Evolutionary conservation across 768 basidiomycete genomes (phyloP).

Genomic region (Astraeus odoratus): DNA sequence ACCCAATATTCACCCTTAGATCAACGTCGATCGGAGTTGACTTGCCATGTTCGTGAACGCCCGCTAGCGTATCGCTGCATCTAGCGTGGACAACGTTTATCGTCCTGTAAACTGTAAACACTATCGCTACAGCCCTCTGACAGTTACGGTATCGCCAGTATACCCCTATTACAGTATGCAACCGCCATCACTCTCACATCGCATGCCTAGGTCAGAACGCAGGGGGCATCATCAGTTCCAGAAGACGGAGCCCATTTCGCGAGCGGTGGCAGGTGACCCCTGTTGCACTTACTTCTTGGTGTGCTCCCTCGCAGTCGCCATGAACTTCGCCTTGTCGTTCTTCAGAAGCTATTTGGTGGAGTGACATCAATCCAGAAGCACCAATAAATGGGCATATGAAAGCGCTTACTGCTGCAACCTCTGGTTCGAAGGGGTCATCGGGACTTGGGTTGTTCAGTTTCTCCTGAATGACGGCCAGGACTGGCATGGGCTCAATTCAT

Average conservation of each 20-base stretch:
- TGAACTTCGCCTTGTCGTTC: constrained; percentile 69
- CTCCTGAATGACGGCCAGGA: constrained; percentile 70
- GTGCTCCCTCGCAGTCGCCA: constrained; percentile 72
- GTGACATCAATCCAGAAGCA: background rate
- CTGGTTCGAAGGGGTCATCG: constrained; percentile 85
- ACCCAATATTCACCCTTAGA: background rate
- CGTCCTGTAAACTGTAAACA: background rate
- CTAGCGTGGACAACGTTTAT: no score
- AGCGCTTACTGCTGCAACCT: constrained; percentile 70
- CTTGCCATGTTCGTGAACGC: background rate
- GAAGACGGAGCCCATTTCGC: background rate
- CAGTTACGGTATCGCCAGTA: no score
- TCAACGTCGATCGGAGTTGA: background rate
- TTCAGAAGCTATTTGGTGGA: constrained; percentile 50
- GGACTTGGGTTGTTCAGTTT: constrained; percentile 84
- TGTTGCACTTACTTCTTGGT: constrained; percentile 63
- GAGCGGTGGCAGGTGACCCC: background rate
- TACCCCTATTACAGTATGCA: no score
- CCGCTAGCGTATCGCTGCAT: no score
- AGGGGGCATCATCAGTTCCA: constrained; percentile 2
- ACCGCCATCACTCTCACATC: constrained; percentile 5
- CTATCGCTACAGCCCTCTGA: constrained; percentile 10
- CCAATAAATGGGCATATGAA: background rate
- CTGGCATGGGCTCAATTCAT: constrained; percentile 32
- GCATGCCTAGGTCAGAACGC: constrained; percentile 13